phyloP scores from a whole-genome alignment of 2,329 filamentous ascomycete species.

The Karstenula rhodostoma region DNA sequence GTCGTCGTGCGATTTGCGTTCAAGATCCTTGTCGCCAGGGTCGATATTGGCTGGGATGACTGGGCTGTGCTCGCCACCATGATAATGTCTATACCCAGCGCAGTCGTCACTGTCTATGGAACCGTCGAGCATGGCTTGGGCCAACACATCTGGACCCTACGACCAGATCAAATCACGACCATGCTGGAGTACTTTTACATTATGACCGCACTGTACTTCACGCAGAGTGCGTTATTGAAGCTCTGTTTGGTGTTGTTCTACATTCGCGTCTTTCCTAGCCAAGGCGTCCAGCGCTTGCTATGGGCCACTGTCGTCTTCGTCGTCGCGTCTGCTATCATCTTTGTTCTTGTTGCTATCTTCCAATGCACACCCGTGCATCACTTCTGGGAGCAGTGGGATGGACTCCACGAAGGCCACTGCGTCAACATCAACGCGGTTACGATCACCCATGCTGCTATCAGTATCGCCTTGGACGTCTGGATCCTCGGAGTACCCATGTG shows the following conservation, averaged over 20 bases:
- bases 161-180: slow-evolving; percentile 51
- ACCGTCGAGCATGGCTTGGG: slow-evolving; percentile 54
- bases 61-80: slow-evolving; percentile 38
- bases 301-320: slow-evolving; percentile 38
- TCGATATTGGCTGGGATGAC: slow-evolving; percentile 52
- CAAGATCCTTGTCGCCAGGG: slow-evolving; percentile 44
- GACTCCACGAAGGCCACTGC: slow-evolving; percentile 40
- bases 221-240: slow-evolving; percentile 11
- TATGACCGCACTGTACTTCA: slow-evolving; percentile 47
- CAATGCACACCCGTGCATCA: slow-evolving; percentile 48
- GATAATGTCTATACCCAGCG: slow-evolving; percentile 33
- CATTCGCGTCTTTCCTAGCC: slow-evolving; percentile 42
- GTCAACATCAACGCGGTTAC: slow-evolving; percentile 47
- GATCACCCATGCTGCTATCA: slow-evolving; percentile 43
- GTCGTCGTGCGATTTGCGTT: slow-evolving; percentile 49
- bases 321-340: slow-evolving; percentile 34
- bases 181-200: slow-evolving; percentile 52
- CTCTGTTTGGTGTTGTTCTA: slow-evolving; percentile 26
- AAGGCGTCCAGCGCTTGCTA: slow-evolving; percentile 29
- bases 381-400: slow-evolving; percentile 47
- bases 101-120: slow-evolving; percentile 36
- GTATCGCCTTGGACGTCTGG: slow-evolving; percentile 45
- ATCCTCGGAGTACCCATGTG: slow-evolving; percentile 48
- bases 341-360: slow-evolving; percentile 34
- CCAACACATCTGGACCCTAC: slow-evolving; percentile 61